phyloP scores from a whole-genome alignment of 2,329 filamentous ascomycete species.

The Aspergillus pseudoterreus region DNA sequence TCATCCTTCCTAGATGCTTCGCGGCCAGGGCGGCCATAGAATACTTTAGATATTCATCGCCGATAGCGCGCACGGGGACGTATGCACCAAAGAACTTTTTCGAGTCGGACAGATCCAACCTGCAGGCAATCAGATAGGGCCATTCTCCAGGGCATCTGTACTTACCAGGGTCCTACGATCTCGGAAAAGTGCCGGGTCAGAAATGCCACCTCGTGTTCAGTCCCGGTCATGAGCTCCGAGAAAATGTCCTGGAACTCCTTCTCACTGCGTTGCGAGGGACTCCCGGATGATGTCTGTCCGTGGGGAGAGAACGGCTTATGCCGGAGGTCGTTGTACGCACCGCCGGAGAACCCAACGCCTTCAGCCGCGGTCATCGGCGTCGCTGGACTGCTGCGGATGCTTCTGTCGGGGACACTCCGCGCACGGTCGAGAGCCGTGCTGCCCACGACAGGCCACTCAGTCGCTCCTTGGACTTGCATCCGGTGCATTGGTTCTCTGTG shows the following conservation, averaged over 20 bases:
- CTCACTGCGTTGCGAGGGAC: slow-evolving; percentile 20
- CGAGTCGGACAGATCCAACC: slow-evolving; percentile 39
- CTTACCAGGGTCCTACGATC: slow-evolving; percentile 33
- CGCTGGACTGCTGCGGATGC: slow-evolving; percentile 1
- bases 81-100: slow-evolving; percentile 37
- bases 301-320: slow-evolving; percentile 3
- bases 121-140: slow-evolving; percentile 15
- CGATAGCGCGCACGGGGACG: slow-evolving; percentile 35
- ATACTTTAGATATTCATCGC: slow-evolving; percentile 31
- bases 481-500: background rate
- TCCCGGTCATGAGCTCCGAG: slow-evolving; percentile 35
- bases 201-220: slow-evolving; percentile 37
- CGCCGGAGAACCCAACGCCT: background rate
- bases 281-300: slow-evolving; percentile 10
- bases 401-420: slow-evolving; percentile 3
- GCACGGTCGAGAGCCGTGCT: background rate
- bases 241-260: slow-evolving; percentile 32
- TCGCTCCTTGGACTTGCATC: background rate
- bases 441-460: background rate
- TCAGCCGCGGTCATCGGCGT: slow-evolving; percentile 1
- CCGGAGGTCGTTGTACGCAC: slow-evolving; percentile 1
- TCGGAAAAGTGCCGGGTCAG: slow-evolving; percentile 37
- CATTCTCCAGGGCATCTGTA: background rate
- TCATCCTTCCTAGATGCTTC: slow-evolving; percentile 36
- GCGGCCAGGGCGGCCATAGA: slow-evolving; percentile 37